These are phyloP conservation scores for Spinacia oleracea DNA, from an alignment of 179 eudicot genomes.

Conservation along the genomic window DNA sequence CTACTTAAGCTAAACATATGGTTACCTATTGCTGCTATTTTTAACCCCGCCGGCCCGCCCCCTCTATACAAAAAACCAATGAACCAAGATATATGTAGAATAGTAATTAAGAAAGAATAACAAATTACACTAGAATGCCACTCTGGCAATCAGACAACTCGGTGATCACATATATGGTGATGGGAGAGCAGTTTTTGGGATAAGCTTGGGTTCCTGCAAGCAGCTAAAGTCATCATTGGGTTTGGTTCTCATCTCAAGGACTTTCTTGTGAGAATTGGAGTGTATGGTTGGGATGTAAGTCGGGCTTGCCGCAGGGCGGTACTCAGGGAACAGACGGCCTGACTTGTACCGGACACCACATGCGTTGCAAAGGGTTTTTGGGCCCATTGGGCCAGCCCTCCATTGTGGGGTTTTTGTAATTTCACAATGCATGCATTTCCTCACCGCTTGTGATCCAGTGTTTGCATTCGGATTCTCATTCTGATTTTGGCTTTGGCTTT, in stretches of 20 bases:
- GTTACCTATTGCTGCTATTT: constrained; percentile 38
- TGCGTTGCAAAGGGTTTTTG: constrained; percentile 79
- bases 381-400: constrained; percentile 86
- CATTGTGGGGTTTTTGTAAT: constrained; percentile 87
- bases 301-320: constrained; percentile 88
- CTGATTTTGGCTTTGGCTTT: constrained; percentile 31
- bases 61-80: constrained; percentile 62
- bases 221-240: neutral
- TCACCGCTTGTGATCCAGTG: constrained; percentile 34
- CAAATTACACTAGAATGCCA: constrained; percentile 18
- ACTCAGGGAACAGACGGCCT: constrained; percentile 83
- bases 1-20: constrained; percentile 36
- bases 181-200: constrained; percentile 30
- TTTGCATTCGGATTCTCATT: constrained; percentile 12
- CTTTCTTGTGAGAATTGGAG: constrained; percentile 87
- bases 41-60: constrained; percentile 28
- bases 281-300: constrained; percentile 67
- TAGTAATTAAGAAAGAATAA: constrained; percentile 21
- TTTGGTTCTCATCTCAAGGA: constrained; percentile 68
- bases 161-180: constrained; percentile 30
- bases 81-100: constrained; percentile 46
- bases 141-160: constrained; percentile 3
- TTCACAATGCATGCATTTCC: constrained; percentile 83
- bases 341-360: constrained; percentile 87
- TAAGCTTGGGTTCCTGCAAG: constrained; percentile 30